phyloP scores from a whole-genome alignment of 306 rosid genomes.

The Luffa acutangula region DNA sequence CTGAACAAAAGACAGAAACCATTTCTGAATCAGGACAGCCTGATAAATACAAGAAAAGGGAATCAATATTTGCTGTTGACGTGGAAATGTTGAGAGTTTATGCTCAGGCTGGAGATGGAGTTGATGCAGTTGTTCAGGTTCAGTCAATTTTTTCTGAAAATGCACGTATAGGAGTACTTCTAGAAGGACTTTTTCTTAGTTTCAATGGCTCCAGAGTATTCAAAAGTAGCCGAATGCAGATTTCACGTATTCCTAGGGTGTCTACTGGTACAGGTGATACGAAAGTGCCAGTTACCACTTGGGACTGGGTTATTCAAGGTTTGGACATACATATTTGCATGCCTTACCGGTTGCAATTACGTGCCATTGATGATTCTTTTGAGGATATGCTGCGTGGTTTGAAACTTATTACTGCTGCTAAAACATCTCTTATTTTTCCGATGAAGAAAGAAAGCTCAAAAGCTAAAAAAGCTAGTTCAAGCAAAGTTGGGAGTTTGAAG shows the following conservation, averaged over 20 bases:
- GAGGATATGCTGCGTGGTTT: slow-evolving; percentile 92
- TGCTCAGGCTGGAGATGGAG: slow-evolving; percentile 94
- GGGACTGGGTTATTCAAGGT: slow-evolving; percentile 98
- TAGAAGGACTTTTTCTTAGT: slow-evolving; percentile 86
- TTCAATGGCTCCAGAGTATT: slow-evolving; percentile 65
- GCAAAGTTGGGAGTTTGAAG: slow-evolving; percentile 73
- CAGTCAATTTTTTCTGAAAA: slow-evolving; percentile 97
- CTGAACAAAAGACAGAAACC: slow-evolving; percentile 44
- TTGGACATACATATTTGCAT: slow-evolving; percentile 81
- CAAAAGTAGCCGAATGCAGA: slow-evolving; percentile 96
- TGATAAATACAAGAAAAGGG: slow-evolving; percentile 74
- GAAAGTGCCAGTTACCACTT: slow-evolving; percentile 36
- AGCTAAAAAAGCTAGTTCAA: slow-evolving; percentile 53
- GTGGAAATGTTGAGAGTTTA: slow-evolving; percentile 75
- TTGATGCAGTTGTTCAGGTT: slow-evolving; percentile 76
- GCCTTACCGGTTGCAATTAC: slow-evolving; percentile 92
- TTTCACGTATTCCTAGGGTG: slow-evolving; percentile 76
- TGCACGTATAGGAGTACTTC: slow-evolving; percentile 90
- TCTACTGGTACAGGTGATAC: slow-evolving; percentile 42
- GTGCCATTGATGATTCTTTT: slow-evolving; percentile 87
- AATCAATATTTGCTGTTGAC: slow-evolving; percentile 87
- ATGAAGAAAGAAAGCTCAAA: slow-evolving; percentile 58
- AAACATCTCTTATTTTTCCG: slow-evolving; percentile 71
- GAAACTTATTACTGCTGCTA: slow-evolving; percentile 76
- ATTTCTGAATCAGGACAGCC: slow-evolving; percentile 33